A percentile compares a stretch with the other conserved stretches of the same genome.
These are phyloP conservation scores for Aspergillus ustus DNA, from an alignment of 2,329 filamentous ascomycete species.

Conservation along the genomic window DNA sequence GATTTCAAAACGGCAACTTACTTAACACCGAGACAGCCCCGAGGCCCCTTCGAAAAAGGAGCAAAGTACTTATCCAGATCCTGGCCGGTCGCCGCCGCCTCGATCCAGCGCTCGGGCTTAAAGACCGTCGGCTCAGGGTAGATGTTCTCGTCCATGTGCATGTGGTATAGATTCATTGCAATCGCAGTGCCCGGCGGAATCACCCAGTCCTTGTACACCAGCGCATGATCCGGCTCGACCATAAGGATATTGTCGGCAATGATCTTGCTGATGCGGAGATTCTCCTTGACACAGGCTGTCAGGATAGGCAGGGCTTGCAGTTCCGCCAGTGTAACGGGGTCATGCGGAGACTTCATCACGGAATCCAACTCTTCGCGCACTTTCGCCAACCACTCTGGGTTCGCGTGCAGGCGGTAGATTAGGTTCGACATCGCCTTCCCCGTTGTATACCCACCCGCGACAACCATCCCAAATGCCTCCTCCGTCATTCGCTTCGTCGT, in stretches of 20 bases:
- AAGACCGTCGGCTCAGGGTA: neutral
- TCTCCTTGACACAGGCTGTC: neutral
- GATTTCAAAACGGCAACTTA: neutral
- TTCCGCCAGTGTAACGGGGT: neutral
- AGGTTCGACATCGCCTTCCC: neutral
- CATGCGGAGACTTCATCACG: neutral
- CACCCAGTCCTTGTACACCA: neutral
- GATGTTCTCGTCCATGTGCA: neutral
- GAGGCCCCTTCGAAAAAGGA: neutral
- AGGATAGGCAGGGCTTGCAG: neutral
- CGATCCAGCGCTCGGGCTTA: slow-evolving; percentile 4
- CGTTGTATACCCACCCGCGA: slow-evolving; percentile 1
- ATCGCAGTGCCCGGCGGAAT: slow-evolving; percentile 3
- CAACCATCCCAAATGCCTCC: slow-evolving; percentile 3
- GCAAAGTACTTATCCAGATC: neutral
- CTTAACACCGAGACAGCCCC: slow-evolving; percentile 4
- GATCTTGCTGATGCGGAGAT: neutral
- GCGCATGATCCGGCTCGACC: neutral
- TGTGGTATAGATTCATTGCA: slow-evolving; percentile 1
- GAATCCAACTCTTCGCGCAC: neutral
- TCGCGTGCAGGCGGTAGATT: slow-evolving; percentile 2
- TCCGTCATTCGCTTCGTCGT: neutral
- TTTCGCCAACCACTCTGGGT: neutral
- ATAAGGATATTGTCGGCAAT: neutral
- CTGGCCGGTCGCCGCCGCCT: neutral